phyloP scores from a whole-genome alignment of 148 eudicot genomes.

The Diospyros kaki region DNA sequence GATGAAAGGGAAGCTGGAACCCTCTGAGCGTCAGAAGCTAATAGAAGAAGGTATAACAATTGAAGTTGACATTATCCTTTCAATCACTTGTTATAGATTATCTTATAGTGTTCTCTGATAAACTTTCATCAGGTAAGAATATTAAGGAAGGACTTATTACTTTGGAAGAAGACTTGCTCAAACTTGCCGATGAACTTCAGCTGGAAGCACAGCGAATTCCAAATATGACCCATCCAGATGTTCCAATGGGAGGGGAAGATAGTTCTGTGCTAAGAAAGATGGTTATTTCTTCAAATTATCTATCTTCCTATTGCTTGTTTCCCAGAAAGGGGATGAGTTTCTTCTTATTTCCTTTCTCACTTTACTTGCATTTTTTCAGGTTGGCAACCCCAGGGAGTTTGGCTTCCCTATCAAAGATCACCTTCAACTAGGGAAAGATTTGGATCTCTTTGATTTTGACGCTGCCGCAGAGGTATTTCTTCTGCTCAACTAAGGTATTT shows the following conservation, averaged over 20 bases:
- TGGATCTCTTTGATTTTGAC: constrained; percentile 88
- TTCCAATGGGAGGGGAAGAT: constrained; percentile 83
- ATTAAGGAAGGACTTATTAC: constrained; percentile 68
- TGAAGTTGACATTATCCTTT: background rate
- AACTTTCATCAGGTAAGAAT: constrained; percentile 53
- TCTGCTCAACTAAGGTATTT: constrained; percentile 6
- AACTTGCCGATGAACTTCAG: constrained; percentile 85
- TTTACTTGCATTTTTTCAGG: constrained; percentile 31
- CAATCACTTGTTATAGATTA: background rate
- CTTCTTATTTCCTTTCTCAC: constrained; percentile 2
- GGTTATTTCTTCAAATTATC: constrained; percentile 32
- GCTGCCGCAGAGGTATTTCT: constrained; percentile 82
- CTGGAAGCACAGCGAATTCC: constrained; percentile 87
- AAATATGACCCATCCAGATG: constrained; percentile 96
- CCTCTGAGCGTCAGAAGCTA: constrained; percentile 73
- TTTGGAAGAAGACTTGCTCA: constrained; percentile 74
- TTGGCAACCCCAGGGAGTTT: constrained; percentile 59
- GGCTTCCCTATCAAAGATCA: constrained; percentile 74
- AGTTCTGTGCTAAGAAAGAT: constrained; percentile 59
- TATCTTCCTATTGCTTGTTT: background rate
- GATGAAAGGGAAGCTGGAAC: constrained; percentile 89
- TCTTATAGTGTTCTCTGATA: constrained; percentile 15
- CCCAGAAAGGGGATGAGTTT: background rate
- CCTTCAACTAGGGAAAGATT: constrained; percentile 81
- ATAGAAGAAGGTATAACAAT: constrained; percentile 68